Evolutionary conservation across 2,329 filamentous ascomycete genomes (phyloP).

Genomic region (Zasmidium cellare): DNA sequence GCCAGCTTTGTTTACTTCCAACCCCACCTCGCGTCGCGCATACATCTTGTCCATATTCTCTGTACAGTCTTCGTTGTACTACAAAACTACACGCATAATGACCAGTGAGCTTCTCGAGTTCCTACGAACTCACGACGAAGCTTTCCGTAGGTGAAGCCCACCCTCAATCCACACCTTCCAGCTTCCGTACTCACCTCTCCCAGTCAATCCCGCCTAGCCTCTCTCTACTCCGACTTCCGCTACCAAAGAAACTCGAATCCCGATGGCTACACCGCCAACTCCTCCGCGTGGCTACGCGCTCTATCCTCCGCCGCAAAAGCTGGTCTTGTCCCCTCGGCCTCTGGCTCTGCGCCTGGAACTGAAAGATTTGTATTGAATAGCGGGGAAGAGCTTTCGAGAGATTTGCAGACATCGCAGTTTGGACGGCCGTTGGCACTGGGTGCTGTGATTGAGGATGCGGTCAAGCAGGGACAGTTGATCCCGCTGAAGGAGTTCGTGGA

Average conservation of each 20-base stretch:
- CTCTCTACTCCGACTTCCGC: constrained; percentile 85
- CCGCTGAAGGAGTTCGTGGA: constrained; percentile 67
- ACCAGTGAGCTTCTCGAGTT: constrained; percentile 61
- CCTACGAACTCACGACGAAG: constrained; percentile 51
- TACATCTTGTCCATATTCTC: background rate
- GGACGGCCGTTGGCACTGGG: constrained; percentile 80
- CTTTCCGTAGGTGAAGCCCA: constrained; percentile 45
- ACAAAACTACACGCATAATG: background rate
- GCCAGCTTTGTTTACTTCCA: constrained; percentile 3
- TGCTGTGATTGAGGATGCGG: constrained; percentile 74
- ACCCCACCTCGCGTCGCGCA: background rate
- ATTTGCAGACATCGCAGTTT: constrained; percentile 73
- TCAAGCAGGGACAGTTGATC: constrained; percentile 68
- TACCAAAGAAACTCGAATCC: constrained; percentile 74
- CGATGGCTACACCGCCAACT: constrained; percentile 80
- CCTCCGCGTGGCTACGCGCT: constrained; percentile 74
- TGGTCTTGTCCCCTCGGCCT: constrained; percentile 56
- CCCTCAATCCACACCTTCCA: constrained; percentile 6
- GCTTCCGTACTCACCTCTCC: constrained; percentile 9
- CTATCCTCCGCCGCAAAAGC: constrained; percentile 67
- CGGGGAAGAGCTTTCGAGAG: constrained; percentile 65
- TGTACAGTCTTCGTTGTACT: background rate
- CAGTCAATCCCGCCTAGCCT: constrained; percentile 71
- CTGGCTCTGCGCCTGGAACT: constrained; percentile 31
- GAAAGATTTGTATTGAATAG: constrained; percentile 54